A percentile compares a stretch with the other conserved stretches of the same genome.
phyloP scores from a whole-genome alignment of 2,329 filamentous ascomycete species.

The Curvularia sp. region DNA sequence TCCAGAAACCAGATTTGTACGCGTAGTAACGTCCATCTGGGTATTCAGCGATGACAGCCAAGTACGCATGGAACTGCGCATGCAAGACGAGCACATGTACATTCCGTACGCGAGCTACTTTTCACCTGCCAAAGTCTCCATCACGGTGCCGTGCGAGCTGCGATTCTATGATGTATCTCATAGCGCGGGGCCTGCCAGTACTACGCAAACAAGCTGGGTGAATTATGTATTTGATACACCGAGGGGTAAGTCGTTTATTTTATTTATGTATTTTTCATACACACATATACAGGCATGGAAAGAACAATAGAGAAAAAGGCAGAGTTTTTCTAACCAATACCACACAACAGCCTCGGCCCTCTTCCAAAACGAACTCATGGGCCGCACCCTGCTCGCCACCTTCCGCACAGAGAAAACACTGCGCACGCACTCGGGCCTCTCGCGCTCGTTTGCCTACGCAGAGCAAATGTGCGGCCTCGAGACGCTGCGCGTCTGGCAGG shows the following conservation, averaged over 20 bases:
- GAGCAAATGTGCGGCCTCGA: slow-evolving; percentile 60
- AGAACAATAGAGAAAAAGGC: background rate
- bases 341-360: slow-evolving; percentile 41
- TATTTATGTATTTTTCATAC: background rate
- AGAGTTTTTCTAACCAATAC: background rate
- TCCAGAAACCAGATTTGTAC: slow-evolving; percentile 42
- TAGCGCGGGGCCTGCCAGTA: slow-evolving; percentile 44
- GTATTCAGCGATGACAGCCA: slow-evolving; percentile 53
- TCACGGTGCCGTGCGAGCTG: slow-evolving; percentile 51
- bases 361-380: slow-evolving; percentile 58
- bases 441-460: slow-evolving; percentile 53
- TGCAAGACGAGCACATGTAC: slow-evolving; percentile 52
- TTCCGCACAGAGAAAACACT: slow-evolving; percentile 55
- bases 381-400: slow-evolving; percentile 53
- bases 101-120: slow-evolving; percentile 58
- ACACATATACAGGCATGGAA: background rate
- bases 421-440: slow-evolving; percentile 55
- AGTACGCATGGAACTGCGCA: slow-evolving; percentile 54
- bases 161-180: slow-evolving; percentile 51
- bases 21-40: slow-evolving; percentile 56
- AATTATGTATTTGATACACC: slow-evolving; percentile 54
- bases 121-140: slow-evolving; percentile 53
- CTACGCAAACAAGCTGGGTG: slow-evolving; percentile 54
- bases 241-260: slow-evolving; percentile 29
- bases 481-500: slow-evolving; percentile 57